Base-by-base conservation (phyloP, 2,329 filamentous ascomycete genomes). In the Hymenoscyphus infarciens region DNA sequence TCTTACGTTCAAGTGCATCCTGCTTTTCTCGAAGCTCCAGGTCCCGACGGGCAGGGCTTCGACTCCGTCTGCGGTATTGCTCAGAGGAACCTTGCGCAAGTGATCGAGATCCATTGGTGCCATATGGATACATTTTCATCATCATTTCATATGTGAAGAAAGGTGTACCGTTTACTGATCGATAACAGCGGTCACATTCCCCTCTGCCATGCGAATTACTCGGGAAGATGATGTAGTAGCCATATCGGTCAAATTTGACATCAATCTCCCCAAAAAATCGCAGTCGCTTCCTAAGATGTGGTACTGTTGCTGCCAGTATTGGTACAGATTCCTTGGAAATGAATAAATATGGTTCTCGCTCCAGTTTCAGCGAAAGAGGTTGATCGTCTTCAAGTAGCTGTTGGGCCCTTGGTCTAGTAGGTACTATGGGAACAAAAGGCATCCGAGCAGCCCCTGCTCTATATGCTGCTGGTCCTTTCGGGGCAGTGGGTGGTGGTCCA, bases 141-240 rank as follows among this genome's bases (percentile, higher is more conserved):
- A 87, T 85, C 90, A 99, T 94, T 64, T 84, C 83, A 70, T 98
- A 98, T 1, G 90, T 97, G 78, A 99, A 99, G 66, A 99, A 85
- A 5, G 90, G 84, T 53, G 89, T 88, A 74, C 90, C 88, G 74
- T 97, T 88, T 68, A 90, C 92, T 59, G 87, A 84, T 60, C 85
- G 82, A 75, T 86, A 93, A 74, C 93, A 97, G 65, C 90, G 83
- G 68, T 91, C 88, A 0, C 92, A 88, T 76, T 97, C 92, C 61
- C 87, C 82, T 70, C 92, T 88, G 2, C 94, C 94, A 8, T 83
- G 81, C 61, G 85, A 83, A 1, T 87, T 91, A 70, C 94, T 89
- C 58, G 90, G 86, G 72, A 99, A 99, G n/a, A 92, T 81, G 59
- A 98, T 86, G 74, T 91, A 98, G 75, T 97, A 99, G 0, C 95